Evolutionary conservation across 2,329 filamentous ascomycete species (phyloP).

Genomic region (Neofusicoccum sp.): DNA sequence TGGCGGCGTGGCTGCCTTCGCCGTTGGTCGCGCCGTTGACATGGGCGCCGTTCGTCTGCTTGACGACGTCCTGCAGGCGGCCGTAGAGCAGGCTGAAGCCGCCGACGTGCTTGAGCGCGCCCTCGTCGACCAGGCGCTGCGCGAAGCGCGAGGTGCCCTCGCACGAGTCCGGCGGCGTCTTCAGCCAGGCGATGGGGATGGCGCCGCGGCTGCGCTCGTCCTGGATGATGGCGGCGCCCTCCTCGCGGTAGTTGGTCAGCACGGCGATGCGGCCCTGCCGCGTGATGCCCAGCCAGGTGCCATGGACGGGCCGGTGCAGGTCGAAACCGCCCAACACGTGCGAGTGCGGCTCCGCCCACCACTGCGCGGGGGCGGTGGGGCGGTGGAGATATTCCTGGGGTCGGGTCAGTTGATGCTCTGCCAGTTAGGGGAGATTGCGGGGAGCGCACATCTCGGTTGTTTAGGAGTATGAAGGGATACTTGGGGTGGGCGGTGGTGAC

Average conservation of each 20-base stretch:
- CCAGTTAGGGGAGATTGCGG: not conserved
- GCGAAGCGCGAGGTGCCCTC: slow-evolving; percentile 56
- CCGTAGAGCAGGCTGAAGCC: slow-evolving; percentile 67
- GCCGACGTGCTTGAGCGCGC: slow-evolving; percentile 59
- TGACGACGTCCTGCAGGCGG: slow-evolving; percentile 48
- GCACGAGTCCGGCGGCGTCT: slow-evolving; percentile 41
- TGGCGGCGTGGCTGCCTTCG: not conserved
- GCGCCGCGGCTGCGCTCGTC: slow-evolving; percentile 57
- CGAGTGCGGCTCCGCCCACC: slow-evolving; percentile 57
- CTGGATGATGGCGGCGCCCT: slow-evolving; percentile 44
- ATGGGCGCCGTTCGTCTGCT: not conserved
- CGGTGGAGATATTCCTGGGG: slow-evolving; percentile 62
- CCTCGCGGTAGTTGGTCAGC: slow-evolving; percentile 66
- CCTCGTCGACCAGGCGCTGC: slow-evolving; percentile 55
- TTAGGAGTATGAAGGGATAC: slow-evolving; percentile 54
- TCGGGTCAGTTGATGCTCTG: not conserved
- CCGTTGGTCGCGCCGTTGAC: not conserved
- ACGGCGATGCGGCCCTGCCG: slow-evolving; percentile 63
- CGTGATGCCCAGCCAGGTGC: slow-evolving; percentile 68
- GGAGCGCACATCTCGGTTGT: slow-evolving; percentile 50
- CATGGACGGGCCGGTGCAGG: slow-evolving; percentile 60
- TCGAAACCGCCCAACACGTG: slow-evolving; percentile 65
- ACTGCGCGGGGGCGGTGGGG: slow-evolving; percentile 60
- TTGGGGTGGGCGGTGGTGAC: slow-evolving; percentile 52
- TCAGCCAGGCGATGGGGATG: slow-evolving; percentile 64